Base-by-base conservation (phyloP, 2,329 filamentous ascomycete genomes). In the Neopestalotiopsis sp. region DNA sequence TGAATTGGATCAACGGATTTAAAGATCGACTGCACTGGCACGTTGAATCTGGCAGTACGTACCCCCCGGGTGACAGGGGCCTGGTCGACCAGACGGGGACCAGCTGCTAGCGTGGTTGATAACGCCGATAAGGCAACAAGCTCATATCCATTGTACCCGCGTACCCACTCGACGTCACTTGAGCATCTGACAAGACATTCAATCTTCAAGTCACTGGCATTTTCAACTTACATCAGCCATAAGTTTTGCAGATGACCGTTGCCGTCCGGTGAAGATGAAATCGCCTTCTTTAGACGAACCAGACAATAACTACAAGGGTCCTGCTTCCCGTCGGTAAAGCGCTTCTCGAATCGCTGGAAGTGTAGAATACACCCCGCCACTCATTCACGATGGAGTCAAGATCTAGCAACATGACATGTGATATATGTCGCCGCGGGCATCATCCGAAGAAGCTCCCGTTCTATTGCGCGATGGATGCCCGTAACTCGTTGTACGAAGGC, bases 401-500 rank as follows among this genome's bases (percentile, higher is more conserved):
- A 68, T 68, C 69, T 68, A 68, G 73, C 79, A 81, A 76, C 69
- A 92, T 93, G 90, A 88, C 88, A 76, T 94, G 92, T 83, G 86
- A 90, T 78, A 88, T 92, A 78, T 94, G 92, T 79, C 82, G 84
- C 78, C 84, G 88, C 75, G 78, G 82, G 75, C 83, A 88, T 79
- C 84, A 87, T 71, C 74, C 84, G n/a, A 81, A 84, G 72, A 86
- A 83, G 75, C 79, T 90, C 67, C 89, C 89, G 13, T 92, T 93
- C 74, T 83, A 92, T 74, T 94, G 92, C 78, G 83, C 87, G 32
- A 88, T 91, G 62, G 92, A 94, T 81, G 91, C 90, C 61, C 88
- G 91, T 65, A 94, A 91, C 74, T 82, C 83, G 65, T 83, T 94
- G 38, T 94, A 94, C 78, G 86, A 89, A 45, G 80, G 84, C 30